Percentiles rank a stretch among this genome's conserved stretches.
Conservation (phyloP, 805 yeast genomes). For the Maudiozyma serrabonitensis region DNA sequence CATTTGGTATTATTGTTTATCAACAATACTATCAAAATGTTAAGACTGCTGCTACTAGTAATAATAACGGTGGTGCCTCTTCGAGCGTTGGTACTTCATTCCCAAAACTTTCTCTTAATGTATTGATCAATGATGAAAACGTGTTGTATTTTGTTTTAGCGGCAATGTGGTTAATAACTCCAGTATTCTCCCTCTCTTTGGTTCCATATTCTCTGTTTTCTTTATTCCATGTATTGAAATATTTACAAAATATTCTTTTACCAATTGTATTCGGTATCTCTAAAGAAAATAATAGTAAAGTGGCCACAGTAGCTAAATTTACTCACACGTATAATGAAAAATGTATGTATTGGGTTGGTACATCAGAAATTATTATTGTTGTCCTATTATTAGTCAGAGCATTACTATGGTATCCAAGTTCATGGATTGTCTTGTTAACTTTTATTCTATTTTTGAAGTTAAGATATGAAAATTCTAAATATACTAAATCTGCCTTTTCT, state of each 20-base stretch:
- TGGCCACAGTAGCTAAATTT: conserved; percentile 32
- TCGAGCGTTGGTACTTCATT: background rate
- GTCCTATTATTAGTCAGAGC: conserved; percentile 41
- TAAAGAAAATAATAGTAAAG: conserved; percentile 24
- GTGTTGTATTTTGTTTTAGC: conserved; percentile 59
- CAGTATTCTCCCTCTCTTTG: conserved; percentile 50
- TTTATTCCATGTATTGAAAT: conserved; percentile 70
- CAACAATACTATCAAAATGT: conserved; percentile 36
- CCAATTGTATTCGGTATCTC: conserved; percentile 40
- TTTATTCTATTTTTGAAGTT: conserved; percentile 61
- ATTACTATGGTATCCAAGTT: conserved; percentile 49
- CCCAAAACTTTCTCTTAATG: background rate
- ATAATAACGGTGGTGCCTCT: background rate
- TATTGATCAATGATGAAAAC: conserved; percentile 51
- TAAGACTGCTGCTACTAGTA: background rate
- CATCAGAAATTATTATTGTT: conserved; percentile 40
- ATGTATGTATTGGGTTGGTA: conserved; percentile 51
- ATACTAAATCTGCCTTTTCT: conserved; percentile 61
- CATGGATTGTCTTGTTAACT: conserved; percentile 47
- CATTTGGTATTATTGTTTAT: conserved; percentile 67
- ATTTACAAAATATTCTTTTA: conserved; percentile 51
- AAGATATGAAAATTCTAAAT: conserved; percentile 66
- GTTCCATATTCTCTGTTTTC: conserved; percentile 73
- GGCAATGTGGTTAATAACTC: conserved; percentile 46
- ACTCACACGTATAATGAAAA: conserved; percentile 47